Conservation (phyloP, 2,329 filamentous ascomycete genomes). For the Xylaria multiplex region DNA sequence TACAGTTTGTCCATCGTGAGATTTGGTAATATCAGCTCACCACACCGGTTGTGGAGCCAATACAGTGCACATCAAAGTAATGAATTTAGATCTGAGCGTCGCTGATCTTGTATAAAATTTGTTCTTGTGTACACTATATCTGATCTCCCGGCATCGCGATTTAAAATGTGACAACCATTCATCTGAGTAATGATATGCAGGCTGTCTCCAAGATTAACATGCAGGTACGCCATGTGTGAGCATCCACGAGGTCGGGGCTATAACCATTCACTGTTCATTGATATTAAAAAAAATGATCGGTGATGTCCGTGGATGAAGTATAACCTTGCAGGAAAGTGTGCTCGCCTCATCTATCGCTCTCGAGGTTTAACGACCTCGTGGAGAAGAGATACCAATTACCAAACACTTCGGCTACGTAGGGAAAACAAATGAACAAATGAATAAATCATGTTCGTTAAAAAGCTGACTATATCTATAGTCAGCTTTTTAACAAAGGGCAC, state of each 20-base stretch:
- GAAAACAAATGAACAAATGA: not conserved
- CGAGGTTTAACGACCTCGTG: not conserved
- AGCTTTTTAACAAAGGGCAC: not conserved
- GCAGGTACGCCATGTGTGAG: conserved; percentile 27
- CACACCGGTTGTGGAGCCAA: conserved; percentile 15
- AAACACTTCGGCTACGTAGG: not conserved
- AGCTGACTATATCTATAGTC: not conserved
- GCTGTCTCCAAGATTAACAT: conserved; percentile 15
- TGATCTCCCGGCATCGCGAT: conserved; percentile 20
- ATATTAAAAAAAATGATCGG: not conserved
- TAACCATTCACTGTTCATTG: not conserved
- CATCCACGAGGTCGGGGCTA: conserved; percentile 6
- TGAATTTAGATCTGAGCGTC: not conserved
- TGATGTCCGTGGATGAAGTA: not conserved
- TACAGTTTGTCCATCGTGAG: not conserved
- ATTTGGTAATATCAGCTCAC: conserved; percentile 14
- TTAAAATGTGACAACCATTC: conserved; percentile 24
- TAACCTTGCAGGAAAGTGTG: not conserved
- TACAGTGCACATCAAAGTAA: conserved; percentile 15
- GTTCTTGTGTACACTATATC: conserved; percentile 15
- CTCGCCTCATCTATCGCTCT: not conserved
- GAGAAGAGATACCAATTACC: not conserved
- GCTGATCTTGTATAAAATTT: conserved; percentile 5
- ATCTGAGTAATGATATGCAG: conserved; percentile 8
- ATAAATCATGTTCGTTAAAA: not conserved